Evolutionary conservation across 176 grass and related monocot species (phyloP), one percentile per base, ranked within the genome.

Genomic region (Cymbopogon citratus): DNA sequence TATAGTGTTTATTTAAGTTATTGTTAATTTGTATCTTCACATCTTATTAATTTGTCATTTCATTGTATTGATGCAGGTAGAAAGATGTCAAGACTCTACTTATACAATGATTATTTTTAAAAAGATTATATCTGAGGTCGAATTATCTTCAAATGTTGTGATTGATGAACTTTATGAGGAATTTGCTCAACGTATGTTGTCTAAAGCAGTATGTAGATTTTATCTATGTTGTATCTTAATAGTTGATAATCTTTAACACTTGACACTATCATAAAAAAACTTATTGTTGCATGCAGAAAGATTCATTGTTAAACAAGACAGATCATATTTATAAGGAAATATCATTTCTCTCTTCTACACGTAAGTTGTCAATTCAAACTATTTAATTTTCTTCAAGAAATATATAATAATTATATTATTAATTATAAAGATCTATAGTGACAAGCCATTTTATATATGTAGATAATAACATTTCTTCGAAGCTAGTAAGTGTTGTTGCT

Each of bases 141-240:
- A 95, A 89, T 86, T 71, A 83, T 88, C 80, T 2, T 85, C 84
- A 25, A 82, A 82, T 23, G 39, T 63, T 86, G 90, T 90, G 16
- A 87, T 76, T 66, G 95, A 98, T 80, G 87, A 29, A 38, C 60
- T 98, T 25, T 98, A 98, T 77, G 95, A 98, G 84, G 87, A 93
- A 78, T 81, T 98, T 69, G 75, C 86, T 25, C 69, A 78, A 64
- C 91, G 66, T 70, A 86, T 98, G 80, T 84, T 80, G 41, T 64
- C 43, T 56, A 76, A 87, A 81, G 29, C 73, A 81, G 95, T 93
- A 95, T 70, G 48, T 87, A 33, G 21, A 78, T 43, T 69, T 73
- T 12, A 45, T 80, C 63, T 70, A 9, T 75, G 36, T 7, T 70
- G 54, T 75, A 64, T 28, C 18, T 80, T 5, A 59, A 18, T 82